phyloP scores from a whole-genome alignment of 768 basidiomycete species.

The Russula griseocarnosa region DNA sequence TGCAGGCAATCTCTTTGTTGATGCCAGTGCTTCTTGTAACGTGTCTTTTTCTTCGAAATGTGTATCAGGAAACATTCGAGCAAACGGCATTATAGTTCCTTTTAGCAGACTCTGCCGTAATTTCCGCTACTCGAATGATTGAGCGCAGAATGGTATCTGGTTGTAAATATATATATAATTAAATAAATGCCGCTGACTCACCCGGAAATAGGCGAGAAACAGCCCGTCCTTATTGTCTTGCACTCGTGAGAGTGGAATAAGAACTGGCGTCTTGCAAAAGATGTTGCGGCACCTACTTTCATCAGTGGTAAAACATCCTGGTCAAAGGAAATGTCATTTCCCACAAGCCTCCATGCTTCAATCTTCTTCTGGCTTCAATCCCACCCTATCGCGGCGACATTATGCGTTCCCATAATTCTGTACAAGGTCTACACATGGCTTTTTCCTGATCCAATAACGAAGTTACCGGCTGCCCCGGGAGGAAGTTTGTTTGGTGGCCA shows the following conservation, averaged over 20 bases:
- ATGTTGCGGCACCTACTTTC: neutral
- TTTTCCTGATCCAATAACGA: slow-evolving; percentile 23
- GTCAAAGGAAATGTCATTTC: neutral
- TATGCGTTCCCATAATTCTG: slow-evolving; percentile 2
- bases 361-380: slow-evolving; percentile 13
- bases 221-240: slow-evolving; percentile 1
- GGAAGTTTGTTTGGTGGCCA: slow-evolving; percentile 19
- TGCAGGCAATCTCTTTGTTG: neutral
- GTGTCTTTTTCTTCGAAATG: neutral
- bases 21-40: neutral
- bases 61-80: neutral
- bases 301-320: neutral
- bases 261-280: neutral
- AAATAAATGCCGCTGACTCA: too few relatives aligned
- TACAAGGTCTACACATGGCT: slow-evolving; percentile 17
- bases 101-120: neutral
- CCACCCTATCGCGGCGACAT: slow-evolving; percentile 10
- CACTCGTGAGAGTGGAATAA: neutral
- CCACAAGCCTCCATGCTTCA: neutral
- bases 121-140: neutral
- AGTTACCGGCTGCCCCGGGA: slow-evolving; percentile 19
- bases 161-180: too few relatives aligned
- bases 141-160: too few relatives aligned
- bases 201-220: slow-evolving; percentile 1
- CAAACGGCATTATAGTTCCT: too few relatives aligned